Conservation (phyloP, 208 protist species). For the Leishmania gerbilli region DNA sequence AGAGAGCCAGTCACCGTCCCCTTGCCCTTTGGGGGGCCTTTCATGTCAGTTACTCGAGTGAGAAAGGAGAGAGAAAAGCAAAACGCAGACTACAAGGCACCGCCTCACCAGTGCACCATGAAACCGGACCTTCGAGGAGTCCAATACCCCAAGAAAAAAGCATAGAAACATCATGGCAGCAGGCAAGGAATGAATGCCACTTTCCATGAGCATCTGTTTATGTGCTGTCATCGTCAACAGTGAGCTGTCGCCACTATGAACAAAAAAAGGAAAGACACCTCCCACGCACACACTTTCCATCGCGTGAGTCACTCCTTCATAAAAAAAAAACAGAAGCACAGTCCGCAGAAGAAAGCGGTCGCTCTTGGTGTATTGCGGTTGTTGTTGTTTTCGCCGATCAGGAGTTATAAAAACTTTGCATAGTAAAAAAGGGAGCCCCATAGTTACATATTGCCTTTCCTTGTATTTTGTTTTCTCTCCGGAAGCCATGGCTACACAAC, state of each 20-base stretch:
- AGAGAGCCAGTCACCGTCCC: neutral
- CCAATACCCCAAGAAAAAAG: neutral
- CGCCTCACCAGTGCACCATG: neutral
- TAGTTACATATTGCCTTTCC: neutral
- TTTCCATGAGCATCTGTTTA: neutral
- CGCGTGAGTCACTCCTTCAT: neutral
- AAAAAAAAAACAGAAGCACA: neutral
- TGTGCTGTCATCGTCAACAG: neutral
- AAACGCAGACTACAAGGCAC: neutral
- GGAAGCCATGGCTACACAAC: neutral
- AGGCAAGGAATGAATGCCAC: neutral
- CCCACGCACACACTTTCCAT: constrained; percentile 1
- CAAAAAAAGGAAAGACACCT: neutral
- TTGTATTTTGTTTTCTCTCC: neutral
- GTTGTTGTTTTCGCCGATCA: neutral
- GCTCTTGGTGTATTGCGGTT: neutral
- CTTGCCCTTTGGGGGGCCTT: neutral
- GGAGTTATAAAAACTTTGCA: neutral
- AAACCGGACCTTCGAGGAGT: neutral
- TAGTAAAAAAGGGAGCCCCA: neutral
- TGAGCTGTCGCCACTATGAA: neutral
- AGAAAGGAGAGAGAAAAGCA: neutral
- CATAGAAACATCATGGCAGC: neutral
- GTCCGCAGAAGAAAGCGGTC: neutral
- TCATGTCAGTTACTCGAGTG: neutral